These are phyloP conservation scores for Fusarium denticulatum DNA, from an alignment of 2,329 filamentous ascomycete species.

Conservation along the genomic window DNA sequence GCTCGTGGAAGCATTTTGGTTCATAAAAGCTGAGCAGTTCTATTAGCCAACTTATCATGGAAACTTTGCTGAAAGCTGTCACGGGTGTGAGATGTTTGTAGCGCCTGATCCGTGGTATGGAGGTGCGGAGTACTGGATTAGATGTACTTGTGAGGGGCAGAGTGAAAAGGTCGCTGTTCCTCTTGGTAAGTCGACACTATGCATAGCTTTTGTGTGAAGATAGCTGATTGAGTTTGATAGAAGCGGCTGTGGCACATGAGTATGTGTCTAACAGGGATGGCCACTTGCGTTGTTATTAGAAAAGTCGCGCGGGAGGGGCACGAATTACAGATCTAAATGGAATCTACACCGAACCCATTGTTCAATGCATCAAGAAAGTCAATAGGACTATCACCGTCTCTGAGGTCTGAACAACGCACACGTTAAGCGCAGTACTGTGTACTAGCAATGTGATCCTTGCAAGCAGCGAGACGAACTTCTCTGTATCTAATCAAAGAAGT, in stretches of 20 bases:
- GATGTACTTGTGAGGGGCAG: not conserved
- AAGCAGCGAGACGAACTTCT: not conserved
- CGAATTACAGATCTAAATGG: not conserved
- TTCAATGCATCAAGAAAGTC: no score
- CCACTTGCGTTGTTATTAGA: not conserved
- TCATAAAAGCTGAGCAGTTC: fast-evolving
- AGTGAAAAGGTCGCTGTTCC: not conserved
- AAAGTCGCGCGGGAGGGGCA: fast-evolving
- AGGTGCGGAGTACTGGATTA: not conserved
- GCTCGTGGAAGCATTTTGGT: fast-evolving
- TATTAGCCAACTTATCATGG: not conserved
- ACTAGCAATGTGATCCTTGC: not conserved
- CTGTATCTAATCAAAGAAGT: not conserved
- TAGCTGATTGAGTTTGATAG: fast-evolving
- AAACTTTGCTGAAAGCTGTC: not conserved
- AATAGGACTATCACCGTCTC: no score
- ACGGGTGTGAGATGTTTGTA: not conserved
- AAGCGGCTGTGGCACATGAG: not conserved
- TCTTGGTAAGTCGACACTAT: not conserved
- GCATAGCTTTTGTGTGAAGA: fast-evolving
- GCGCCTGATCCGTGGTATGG: slow-evolving; percentile 5
- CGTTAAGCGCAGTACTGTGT: not conserved
- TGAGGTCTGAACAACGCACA: no score
- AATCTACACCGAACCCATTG: no score
- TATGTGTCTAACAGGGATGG: slow-evolving; percentile 11